These are phyloP conservation scores for Rhizophagus prolifer DNA, from an alignment of 192 early-diverging fungal genomes.

Conservation along the genomic window DNA sequence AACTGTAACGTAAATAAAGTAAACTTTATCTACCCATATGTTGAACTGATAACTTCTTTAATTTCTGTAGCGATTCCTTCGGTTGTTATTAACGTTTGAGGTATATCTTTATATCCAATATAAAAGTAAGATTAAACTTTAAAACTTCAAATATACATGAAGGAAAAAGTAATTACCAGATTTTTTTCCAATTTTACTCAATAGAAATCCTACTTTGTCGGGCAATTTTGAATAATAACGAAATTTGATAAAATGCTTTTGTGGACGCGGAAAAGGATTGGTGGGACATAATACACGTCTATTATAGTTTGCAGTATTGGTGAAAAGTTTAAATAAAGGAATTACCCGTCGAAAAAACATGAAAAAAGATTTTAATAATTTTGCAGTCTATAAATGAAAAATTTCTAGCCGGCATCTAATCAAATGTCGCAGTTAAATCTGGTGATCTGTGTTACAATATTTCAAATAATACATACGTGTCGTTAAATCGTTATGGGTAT, in stretches of 20 bases:
- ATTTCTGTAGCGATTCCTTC: neutral
- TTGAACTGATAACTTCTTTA: slow-evolving; percentile 3
- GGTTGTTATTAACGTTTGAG: neutral
- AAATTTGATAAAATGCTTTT: neutral
- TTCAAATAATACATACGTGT: too few species aligned
- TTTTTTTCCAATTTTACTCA: neutral
- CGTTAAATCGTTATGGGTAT: too few species aligned
- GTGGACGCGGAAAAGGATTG: neutral
- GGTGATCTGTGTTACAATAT: too few species aligned
- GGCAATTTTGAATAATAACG: neutral
- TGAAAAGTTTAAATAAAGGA: neutral
- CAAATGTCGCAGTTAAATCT: too few species aligned
- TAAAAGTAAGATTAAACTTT: neutral
- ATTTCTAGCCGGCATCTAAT: too few species aligned
- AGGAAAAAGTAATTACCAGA: neutral
- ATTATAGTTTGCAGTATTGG: neutral
- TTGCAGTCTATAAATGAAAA: too few species aligned
- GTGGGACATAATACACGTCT: neutral
- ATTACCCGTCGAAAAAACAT: neutral
- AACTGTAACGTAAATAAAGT: too few species aligned
- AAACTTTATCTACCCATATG: slow-evolving; percentile 3
- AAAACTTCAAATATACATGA: neutral
- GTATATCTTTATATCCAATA: too few species aligned
- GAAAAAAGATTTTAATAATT: neutral
- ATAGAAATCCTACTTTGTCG: neutral